Base-by-base conservation (phyloP, 1,284 basidiomycete genomes). In the Heterobasidion irregulare region DNA sequence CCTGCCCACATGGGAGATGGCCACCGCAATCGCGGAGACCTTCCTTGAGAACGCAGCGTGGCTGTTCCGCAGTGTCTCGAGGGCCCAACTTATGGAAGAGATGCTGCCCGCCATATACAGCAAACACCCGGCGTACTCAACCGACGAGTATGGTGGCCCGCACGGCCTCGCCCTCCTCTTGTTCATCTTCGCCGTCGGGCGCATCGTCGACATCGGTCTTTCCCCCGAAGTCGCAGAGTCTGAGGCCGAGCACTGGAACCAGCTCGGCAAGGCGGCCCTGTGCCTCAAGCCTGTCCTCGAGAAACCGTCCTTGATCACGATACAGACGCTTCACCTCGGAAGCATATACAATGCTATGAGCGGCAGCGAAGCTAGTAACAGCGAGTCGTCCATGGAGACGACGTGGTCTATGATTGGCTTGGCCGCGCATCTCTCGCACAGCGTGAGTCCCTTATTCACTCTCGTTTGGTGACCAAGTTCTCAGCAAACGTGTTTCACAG, bases 1-100 rank as follows among this genome's bases (percentile, higher is more conserved):
- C 57, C 72, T 85, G 10, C 84, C 84, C 0, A 57, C 71, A 1
- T 76, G 70, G 62, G 71, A 74, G 10, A 74, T 72, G 2, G 82
- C 83, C 0, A 63, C 68, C 12, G 62, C 65, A 1, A 71, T 86
- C 8, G 70, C 72, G 16, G 71, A 80, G 34, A 72, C 70, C 0
- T 88, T 84, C 63, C 73, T 81, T 50, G 69, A 74, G n/a, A 77
- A 82, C 52, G 77, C 78, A 2, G 71, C 71, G 0, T 86, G 83
- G 84, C 56, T 85, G 12, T 83, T 80, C 62, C 75, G 74, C 32
- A 73, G 74, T 15, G 73, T 82, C 3, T 72, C 75, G 19, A 70
- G 69, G 26, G 67, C 68, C 0, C 80, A 86, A 64, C 68, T 84
- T 18, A 62, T 75, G 18, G 73, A 77, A 33, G 83, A 85, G 51